Evolutionary conservation across 306 rosid genomes (phyloP), one percentile per base, ranked within the genome.

Genomic region (Myrica gale): DNA sequence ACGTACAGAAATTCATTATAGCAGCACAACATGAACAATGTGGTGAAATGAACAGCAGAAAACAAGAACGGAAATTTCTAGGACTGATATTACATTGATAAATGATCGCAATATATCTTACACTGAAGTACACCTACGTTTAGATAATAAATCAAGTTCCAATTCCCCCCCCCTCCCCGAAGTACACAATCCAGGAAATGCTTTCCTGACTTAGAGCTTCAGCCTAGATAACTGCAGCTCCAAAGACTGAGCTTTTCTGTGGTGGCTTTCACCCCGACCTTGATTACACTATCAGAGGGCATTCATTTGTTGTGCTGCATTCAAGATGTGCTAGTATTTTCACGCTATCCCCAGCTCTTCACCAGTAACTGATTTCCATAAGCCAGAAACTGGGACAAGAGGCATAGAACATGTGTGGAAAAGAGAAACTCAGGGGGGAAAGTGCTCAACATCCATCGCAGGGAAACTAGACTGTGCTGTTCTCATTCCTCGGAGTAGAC

Each of bases 401-500:
- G 66, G 74, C 37, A 61, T n/a, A n/a, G 7, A 23, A 61, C 68
- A 42, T 1, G 46, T 21, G 75, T 13, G 52, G 75, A 63, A 52
- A 57, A 62, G 43, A 39, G 26, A 69, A 71, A 53, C 51, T 89
- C 79, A 90, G 2, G 96, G 91, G 78, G 98, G 88, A 41, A 96
- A 87, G 82, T 83, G 97, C 85, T 96, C 96, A 45, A 83, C 87
- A 79, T 95, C 99, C 91, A 88, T 86, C 0, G 90, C 77, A 68
- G 97, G 96, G 73, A 71, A 80, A 80, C 84, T 56, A 15, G 92
- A 83, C 82, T 90, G 91, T 81, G 88, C 46, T 0, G 84, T 70
- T 82, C 97, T 90, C 91, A 96, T 96, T 73, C 92, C 99, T 70
- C 90, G 84, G 6, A 96, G 97, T 83, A 96, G 82, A 82, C 87